Conservation (phyloP, 495 filamentous ascomycete genomes). For the Xylaria sp. region DNA sequence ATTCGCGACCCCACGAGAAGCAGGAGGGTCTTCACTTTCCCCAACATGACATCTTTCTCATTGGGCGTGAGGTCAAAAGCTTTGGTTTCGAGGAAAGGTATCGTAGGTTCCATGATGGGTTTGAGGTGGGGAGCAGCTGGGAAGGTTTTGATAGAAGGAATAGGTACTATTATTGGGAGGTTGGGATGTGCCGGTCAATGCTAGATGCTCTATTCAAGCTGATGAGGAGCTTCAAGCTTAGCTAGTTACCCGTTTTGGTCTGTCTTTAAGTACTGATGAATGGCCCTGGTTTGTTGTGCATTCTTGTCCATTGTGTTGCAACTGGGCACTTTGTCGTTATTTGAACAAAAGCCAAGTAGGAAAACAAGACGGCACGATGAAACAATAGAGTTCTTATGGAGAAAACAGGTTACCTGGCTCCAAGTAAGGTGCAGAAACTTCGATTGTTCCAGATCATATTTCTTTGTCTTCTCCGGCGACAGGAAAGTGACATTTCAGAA, state of each 20-base stretch:
- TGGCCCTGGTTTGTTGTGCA: background rate
- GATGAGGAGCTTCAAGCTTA: background rate
- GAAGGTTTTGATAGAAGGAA: background rate
- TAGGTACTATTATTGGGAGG: background rate
- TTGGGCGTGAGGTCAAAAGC: conserved; percentile 12
- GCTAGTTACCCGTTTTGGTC: background rate
- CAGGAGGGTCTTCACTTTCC: background rate
- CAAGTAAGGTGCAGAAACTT: background rate
- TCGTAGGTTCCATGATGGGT: background rate
- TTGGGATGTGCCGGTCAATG: background rate
- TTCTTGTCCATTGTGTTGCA: background rate
- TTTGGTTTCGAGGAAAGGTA: background rate
- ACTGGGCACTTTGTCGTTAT: background rate
- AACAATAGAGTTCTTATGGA: background rate
- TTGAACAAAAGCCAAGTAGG: background rate
- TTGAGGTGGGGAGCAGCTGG: too few species aligned
- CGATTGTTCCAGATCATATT: background rate
- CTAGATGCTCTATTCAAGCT: background rate
- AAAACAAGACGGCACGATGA: background rate
- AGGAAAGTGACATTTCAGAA: background rate
- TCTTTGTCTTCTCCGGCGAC: background rate
- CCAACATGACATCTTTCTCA: background rate
- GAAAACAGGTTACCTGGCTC: background rate
- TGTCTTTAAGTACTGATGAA: background rate
- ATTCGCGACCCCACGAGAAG: background rate